These are phyloP conservation scores for Aureobasidium sp. DNA, from an alignment of 2,329 filamentous ascomycete species.

Conservation along the genomic window DNA sequence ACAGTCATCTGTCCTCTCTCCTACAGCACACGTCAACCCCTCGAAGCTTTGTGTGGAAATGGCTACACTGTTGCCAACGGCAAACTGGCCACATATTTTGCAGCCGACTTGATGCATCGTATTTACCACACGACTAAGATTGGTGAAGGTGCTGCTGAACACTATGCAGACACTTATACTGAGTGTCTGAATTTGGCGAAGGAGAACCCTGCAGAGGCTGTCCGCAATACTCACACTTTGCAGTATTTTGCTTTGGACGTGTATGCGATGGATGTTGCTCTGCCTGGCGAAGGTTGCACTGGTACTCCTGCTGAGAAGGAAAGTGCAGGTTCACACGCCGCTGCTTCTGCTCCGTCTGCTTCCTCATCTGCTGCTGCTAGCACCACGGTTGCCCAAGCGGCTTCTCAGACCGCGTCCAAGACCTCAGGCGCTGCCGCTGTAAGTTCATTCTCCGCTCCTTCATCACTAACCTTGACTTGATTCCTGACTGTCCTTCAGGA, in stretches of 20 bases:
- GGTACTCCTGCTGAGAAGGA: constrained; percentile 33
- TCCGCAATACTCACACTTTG: constrained; percentile 54
- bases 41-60: constrained; percentile 53
- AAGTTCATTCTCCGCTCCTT: constrained; percentile 58
- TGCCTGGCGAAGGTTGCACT: constrained; percentile 56
- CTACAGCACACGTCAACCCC: constrained; percentile 50
- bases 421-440: constrained; percentile 60
- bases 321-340: constrained; percentile 4
- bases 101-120: constrained; percentile 59
- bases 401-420: constrained; percentile 71
- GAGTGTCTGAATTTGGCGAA: constrained; percentile 48
- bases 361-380: constrained; percentile 13
- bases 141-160: constrained; percentile 53
- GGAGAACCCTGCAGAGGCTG: constrained; percentile 42
- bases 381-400: constrained; percentile 33
- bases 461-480: not conserved
- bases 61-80: constrained; percentile 56
- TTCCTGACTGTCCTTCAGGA: constrained; percentile 13
- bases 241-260: constrained; percentile 64
- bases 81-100: constrained; percentile 56
- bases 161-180: constrained; percentile 54
- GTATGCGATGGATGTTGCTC: constrained; percentile 58
- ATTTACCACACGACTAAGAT: constrained; percentile 56
- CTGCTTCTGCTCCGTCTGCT: constrained; percentile 16
- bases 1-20: constrained; percentile 63